These are phyloP conservation scores for Globisporangium cederbergense DNA, from an alignment of 352 stramenopile species.

Conservation along the genomic window DNA sequence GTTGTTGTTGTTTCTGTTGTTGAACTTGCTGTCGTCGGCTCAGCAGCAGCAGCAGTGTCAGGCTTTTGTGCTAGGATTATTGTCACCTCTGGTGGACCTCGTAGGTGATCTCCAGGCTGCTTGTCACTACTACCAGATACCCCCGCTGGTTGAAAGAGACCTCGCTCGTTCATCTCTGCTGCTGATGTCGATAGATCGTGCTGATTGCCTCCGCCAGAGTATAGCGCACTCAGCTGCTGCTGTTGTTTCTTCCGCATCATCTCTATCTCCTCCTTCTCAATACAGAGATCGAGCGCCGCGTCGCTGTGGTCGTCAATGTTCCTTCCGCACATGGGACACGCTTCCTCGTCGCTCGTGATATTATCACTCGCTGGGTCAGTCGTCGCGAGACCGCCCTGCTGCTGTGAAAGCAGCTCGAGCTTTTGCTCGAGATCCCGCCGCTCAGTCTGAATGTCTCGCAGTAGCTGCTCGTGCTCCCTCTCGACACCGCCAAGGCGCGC, in stretches of 20 bases:
- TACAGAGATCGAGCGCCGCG: conserved; percentile 16
- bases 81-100: conserved; percentile 1
- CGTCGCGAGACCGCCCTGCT: not conserved
- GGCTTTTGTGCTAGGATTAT: not conserved
- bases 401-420: conserved; percentile 13
- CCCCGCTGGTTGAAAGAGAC: not conserved
- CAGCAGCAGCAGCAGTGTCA: not conserved
- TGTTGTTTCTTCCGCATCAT: conserved; percentile 3
- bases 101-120: not conserved
- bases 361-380: not conserved
- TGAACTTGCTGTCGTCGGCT: not conserved
- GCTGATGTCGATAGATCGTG: not conserved
- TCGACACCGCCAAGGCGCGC: conserved; percentile 7
- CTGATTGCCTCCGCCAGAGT: not conserved
- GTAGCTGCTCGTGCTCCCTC: conserved; percentile 14
- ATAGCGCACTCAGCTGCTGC: not conserved
- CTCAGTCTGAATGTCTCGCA: conserved; percentile 18
- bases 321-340: conserved; percentile 17
- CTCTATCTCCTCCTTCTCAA: conserved; percentile 16
- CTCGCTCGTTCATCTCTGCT: not conserved
- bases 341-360: conserved; percentile 3
- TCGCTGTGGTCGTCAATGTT: conserved; percentile 20
- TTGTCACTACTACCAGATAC: not conserved
- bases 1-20: not conserved
- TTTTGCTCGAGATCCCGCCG: conserved; percentile 16